Conservation (phyloP, 345 rosid species). For the Gossypium rotundifolium region DNA sequence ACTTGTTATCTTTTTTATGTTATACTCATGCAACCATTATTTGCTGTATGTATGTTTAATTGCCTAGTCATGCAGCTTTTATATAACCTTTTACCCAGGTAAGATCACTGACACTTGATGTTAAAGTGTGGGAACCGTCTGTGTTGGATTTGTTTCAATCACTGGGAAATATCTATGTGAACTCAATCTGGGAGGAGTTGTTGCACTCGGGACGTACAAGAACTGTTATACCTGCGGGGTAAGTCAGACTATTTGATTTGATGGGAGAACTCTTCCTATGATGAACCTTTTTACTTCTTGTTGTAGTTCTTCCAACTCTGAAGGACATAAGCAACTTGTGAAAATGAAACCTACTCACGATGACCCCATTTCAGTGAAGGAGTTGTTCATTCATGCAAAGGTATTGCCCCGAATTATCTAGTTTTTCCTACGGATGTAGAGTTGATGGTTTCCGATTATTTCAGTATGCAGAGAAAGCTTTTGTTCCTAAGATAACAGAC, state of each 20-base stretch:
- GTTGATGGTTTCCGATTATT: constrained; percentile 16
- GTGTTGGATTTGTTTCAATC: constrained; percentile 66
- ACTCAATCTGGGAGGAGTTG: constrained; percentile 79
- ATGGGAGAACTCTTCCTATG: constrained; percentile 10
- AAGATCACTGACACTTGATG: constrained; percentile 72
- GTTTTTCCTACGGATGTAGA: neutral
- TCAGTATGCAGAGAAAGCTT: constrained; percentile 62
- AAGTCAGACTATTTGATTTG: constrained; percentile 26
- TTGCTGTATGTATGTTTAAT: neutral
- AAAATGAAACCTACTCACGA: constrained; percentile 48
- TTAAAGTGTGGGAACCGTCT: constrained; percentile 81
- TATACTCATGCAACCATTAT: neutral
- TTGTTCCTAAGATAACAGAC: constrained; percentile 44
- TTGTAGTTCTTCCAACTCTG: constrained; percentile 38
- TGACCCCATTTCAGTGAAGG: constrained; percentile 66
- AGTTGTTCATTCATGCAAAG: constrained; percentile 74
- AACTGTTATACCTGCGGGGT: constrained; percentile 40
- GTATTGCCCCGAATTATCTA: constrained; percentile 24
- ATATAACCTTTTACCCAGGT: constrained; percentile 39
- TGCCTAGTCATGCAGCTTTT: constrained; percentile 5
- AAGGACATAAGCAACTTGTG: constrained; percentile 36
- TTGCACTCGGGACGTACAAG: constrained; percentile 33
- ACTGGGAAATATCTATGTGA: constrained; percentile 59
- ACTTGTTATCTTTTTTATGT: neutral
- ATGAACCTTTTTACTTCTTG: constrained; percentile 21